These are phyloP conservation scores for Xylaria sp. DNA, from an alignment of 2,329 filamentous ascomycete genomes.

Conservation along the genomic window DNA sequence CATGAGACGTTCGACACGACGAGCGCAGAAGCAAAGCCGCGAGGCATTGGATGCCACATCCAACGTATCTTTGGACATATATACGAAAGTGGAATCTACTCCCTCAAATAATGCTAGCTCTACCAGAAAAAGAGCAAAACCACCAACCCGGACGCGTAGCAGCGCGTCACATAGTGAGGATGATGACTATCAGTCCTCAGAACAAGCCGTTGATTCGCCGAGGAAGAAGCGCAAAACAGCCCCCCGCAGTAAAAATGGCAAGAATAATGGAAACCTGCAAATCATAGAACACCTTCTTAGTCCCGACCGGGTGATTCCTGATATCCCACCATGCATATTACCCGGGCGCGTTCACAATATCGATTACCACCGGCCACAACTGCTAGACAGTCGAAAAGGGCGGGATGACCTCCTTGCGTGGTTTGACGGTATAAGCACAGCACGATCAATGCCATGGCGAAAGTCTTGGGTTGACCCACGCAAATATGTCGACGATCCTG, in stretches of 20 bases:
- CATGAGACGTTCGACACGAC: slow-evolving; percentile 39
- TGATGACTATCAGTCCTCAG: slow-evolving; percentile 27
- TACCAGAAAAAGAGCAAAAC: slow-evolving; percentile 28
- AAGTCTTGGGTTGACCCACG: slow-evolving; percentile 60
- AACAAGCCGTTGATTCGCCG: background rate
- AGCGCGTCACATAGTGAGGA: slow-evolving; percentile 30
- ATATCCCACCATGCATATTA: slow-evolving; percentile 28
- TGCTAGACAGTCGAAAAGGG: slow-evolving; percentile 48
- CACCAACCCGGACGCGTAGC: slow-evolving; percentile 14
- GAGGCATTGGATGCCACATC: background rate
- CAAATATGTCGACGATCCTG: slow-evolving; percentile 28
- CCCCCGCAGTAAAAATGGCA: slow-evolving; percentile 17
- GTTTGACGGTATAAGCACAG: slow-evolving; percentile 55
- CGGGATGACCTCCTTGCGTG: slow-evolving; percentile 53
- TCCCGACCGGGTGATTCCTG: background rate
- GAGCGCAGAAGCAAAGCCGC: slow-evolving; percentile 16
- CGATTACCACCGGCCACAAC: slow-evolving; percentile 57
- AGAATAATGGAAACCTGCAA: slow-evolving; percentile 22
- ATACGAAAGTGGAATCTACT: background rate
- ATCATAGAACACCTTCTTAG: slow-evolving; percentile 35
- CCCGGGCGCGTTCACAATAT: slow-evolving; percentile 44
- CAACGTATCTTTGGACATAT: background rate
- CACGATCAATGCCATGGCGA: slow-evolving; percentile 64
- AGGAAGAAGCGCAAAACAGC: slow-evolving; percentile 34
- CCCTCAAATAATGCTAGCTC: slow-evolving; percentile 3